Percentiles rank a stretch among this genome's conserved stretches.
phyloP scores from a whole-genome alignment of 2,329 filamentous ascomycete genomes.

The Aureobasidium sp. region DNA sequence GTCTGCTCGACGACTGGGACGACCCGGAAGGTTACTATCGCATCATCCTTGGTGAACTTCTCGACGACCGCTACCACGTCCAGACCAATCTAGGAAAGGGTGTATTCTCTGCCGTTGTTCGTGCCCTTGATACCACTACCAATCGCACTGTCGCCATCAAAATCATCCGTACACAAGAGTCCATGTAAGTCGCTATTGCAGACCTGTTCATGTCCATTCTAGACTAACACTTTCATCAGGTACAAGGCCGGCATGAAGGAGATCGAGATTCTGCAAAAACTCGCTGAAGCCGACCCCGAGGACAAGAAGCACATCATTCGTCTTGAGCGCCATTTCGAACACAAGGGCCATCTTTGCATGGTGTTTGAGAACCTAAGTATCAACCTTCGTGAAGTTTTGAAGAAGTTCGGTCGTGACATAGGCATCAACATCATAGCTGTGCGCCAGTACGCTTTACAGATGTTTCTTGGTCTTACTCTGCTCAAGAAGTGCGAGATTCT shows the following conservation, averaged over 20 bases:
- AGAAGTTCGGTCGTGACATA: slow-evolving; percentile 90
- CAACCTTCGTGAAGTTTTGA: slow-evolving; percentile 87
- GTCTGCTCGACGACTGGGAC: slow-evolving; percentile 85
- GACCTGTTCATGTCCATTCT: neutral
- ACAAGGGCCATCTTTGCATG: slow-evolving; percentile 92
- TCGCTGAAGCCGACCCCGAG: slow-evolving; percentile 77
- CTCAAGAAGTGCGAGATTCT: slow-evolving; percentile 89
- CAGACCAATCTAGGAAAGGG: slow-evolving; percentile 82
- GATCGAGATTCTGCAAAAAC: slow-evolving; percentile 82
- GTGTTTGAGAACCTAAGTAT: slow-evolving; percentile 91
- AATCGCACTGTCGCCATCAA: slow-evolving; percentile 75
- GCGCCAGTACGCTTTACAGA: slow-evolving; percentile 84
- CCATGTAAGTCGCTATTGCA: slow-evolving; percentile 45
- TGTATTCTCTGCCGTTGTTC: slow-evolving; percentile 94
- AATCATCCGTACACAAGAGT: slow-evolving; percentile 94
- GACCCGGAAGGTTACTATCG: slow-evolving; percentile 96
- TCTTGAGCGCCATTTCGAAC: slow-evolving; percentile 81
- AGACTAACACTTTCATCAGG: slow-evolving; percentile 25
- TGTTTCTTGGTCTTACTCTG: slow-evolving; percentile 81
- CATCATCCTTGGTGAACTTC: slow-evolving; percentile 80
- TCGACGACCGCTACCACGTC: slow-evolving; percentile 84
- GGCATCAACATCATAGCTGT: slow-evolving; percentile 87
- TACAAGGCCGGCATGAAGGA: slow-evolving; percentile 89
- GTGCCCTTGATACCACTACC: slow-evolving; percentile 69
- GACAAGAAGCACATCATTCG: slow-evolving; percentile 88